These are phyloP conservation scores for Auricularia sp. DNA, from an alignment of 768 basidiomycete species.

Conservation along the genomic window DNA sequence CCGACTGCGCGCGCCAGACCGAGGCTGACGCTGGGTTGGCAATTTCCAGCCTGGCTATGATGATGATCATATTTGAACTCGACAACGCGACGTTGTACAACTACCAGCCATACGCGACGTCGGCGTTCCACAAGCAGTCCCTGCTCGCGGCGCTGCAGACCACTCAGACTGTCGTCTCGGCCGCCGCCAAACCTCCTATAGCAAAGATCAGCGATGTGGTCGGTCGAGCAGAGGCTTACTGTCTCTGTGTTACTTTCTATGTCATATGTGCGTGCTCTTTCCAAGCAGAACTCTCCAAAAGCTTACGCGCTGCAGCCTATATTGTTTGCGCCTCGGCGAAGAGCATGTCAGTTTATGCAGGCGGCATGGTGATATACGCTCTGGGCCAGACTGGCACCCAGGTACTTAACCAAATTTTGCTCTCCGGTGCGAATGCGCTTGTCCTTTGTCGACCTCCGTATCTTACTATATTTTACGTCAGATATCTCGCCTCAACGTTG, in stretches of 20 bases:
- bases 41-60: not conserved
- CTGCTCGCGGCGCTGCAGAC: not conserved
- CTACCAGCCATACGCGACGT: not conserved
- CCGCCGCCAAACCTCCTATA: not conserved
- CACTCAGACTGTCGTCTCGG: not conserved
- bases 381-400: not conserved
- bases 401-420: not conserved
- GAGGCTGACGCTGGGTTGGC: not conserved
- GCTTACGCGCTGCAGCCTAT: not conserved
- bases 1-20: not conserved
- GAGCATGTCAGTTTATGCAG: not conserved
- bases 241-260: not conserved
- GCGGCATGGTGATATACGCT: not conserved
- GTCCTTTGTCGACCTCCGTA: not conserved
- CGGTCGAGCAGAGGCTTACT: not conserved
- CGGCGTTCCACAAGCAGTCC: not conserved
- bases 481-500: not conserved
- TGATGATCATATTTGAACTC: not conserved
- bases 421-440: not conserved
- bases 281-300: not conserved
- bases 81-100: not conserved
- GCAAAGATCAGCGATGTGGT: not conserved
- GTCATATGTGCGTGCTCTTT: not conserved
- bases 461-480: not conserved
- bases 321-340: not conserved